Conservation (phyloP, 2,329 filamentous ascomycete species). For the Alternaria sp. region DNA sequence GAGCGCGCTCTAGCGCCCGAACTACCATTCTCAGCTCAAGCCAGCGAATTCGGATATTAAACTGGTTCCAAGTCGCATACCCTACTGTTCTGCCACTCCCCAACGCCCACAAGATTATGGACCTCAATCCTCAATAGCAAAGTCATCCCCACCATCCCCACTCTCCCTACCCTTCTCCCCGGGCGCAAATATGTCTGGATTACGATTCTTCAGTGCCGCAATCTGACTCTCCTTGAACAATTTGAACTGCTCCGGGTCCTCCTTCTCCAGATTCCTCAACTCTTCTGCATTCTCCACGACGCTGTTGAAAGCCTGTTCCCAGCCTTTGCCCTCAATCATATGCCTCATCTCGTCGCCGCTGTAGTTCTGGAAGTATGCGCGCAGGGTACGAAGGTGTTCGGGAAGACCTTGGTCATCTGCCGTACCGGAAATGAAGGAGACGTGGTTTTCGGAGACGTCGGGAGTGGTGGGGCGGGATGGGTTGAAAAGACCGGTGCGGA, state of each 20-base stretch:
- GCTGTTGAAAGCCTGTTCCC: conserved; percentile 67
- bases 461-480: conserved; percentile 33
- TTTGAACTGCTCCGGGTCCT: conserved; percentile 42
- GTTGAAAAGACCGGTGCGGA: conserved; percentile 67
- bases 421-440: conserved; percentile 36
- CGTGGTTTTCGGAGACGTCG: conserved; percentile 11
- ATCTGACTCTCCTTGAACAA: conserved; percentile 46
- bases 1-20: background rate
- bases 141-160: background rate
- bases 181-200: conserved; percentile 27
- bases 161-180: conserved; percentile 8
- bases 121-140: conserved; percentile 13
- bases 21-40: background rate
- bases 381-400: conserved; percentile 60
- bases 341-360: conserved; percentile 64
- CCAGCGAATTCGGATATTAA: background rate
- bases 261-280: conserved; percentile 64
- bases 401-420: conserved; percentile 45
- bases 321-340: conserved; percentile 64
- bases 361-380: conserved; percentile 68
- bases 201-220: conserved; percentile 46
- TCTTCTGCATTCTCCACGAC: conserved; percentile 70
- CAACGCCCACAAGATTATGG: too few species aligned
- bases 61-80: too few species aligned
- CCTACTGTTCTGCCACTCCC: too few species aligned